A percentile compares a stretch with the other conserved stretches of the same genome.
Conservation (phyloP, 1,284 basidiomycete genomes). For the Cutaneotrichosporon sp. region DNA sequence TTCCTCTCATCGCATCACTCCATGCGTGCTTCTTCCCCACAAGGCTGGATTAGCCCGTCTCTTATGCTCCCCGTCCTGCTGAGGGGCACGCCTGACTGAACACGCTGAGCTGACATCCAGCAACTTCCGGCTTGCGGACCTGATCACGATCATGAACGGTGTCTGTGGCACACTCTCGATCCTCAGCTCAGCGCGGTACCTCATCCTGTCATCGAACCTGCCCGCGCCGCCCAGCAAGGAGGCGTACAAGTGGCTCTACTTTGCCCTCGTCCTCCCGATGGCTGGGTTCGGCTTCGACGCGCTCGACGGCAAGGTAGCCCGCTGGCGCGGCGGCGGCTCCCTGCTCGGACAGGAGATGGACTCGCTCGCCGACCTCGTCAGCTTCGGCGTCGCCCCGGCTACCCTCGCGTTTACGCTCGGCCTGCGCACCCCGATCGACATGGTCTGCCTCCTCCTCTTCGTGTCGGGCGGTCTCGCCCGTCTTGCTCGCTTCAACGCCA, state of each 20-base stretch:
- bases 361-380: slow-evolving; percentile 92
- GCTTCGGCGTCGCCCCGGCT: slow-evolving; percentile 94
- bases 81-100: background rate
- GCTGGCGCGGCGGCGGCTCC: slow-evolving; percentile 91
- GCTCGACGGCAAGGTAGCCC: slow-evolving; percentile 93
- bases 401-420: slow-evolving; percentile 88
- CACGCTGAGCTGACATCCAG: background rate
- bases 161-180: slow-evolving; percentile 92
- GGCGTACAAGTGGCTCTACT: slow-evolving; percentile 58
- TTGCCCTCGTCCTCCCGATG: slow-evolving; percentile 80
- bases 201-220: slow-evolving; percentile 72
- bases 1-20: background rate
- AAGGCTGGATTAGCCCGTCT: no score
- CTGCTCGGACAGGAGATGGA: slow-evolving; percentile 99
- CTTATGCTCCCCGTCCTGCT: background rate
- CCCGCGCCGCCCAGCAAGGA: slow-evolving; percentile 34
- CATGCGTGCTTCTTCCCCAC: background rate
- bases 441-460: slow-evolving; percentile 77
- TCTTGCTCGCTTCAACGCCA: slow-evolving; percentile 96
- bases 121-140: slow-evolving; percentile 12
- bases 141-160: slow-evolving; percentile 76
- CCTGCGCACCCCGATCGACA: slow-evolving; percentile 82
- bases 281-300: slow-evolving; percentile 98
- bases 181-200: slow-evolving; percentile 85
- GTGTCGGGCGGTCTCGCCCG: slow-evolving; percentile 95